phyloP scores from a whole-genome alignment of 208 protist genomes.

The Leishmania aethiopica region DNA sequence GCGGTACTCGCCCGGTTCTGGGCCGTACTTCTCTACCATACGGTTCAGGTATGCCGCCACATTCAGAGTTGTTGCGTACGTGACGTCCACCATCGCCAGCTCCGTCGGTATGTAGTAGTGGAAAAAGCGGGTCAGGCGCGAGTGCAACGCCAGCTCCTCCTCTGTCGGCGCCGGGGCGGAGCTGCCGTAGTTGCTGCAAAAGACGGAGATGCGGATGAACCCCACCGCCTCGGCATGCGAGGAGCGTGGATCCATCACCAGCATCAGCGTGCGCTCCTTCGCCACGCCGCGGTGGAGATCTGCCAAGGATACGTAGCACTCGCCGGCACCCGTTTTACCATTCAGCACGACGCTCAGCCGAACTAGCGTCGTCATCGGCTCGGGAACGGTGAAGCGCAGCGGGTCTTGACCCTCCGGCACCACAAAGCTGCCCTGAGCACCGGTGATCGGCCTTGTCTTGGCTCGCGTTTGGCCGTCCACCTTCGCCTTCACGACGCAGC shows the following conservation, averaged over 20 bases:
- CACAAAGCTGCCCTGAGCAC: slow-evolving; percentile 48
- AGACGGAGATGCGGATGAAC: slow-evolving; percentile 63
- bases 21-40: slow-evolving; percentile 70
- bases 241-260: slow-evolving; percentile 52
- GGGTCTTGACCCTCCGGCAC: slow-evolving; percentile 39
- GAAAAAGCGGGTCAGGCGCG: slow-evolving; percentile 64
- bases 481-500: slow-evolving; percentile 63
- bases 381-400: slow-evolving; percentile 45
- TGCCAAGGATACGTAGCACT: slow-evolving; percentile 63
- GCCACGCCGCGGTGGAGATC: slow-evolving; percentile 55
- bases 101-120: slow-evolving; percentile 71
- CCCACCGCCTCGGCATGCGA: slow-evolving; percentile 49
- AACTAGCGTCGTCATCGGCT: slow-evolving; percentile 47
- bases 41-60: slow-evolving; percentile 61
- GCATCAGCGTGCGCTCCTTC: slow-evolving; percentile 65
- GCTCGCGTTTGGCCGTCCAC: slow-evolving; percentile 42
- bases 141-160: slow-evolving; percentile 47
- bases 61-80: slow-evolving; percentile 68
- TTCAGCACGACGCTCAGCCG: slow-evolving; percentile 58
- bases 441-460: slow-evolving; percentile 36
- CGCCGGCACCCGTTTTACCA: slow-evolving; percentile 42
- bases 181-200: slow-evolving; percentile 57
- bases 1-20: slow-evolving; percentile 65
- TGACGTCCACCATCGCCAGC: slow-evolving; percentile 62
- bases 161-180: slow-evolving; percentile 35